Percentiles rank a stretch among this genome's conserved stretches.
Conservation (phyloP, 306 rosid genomes). For the Lupinus albus region DNA sequence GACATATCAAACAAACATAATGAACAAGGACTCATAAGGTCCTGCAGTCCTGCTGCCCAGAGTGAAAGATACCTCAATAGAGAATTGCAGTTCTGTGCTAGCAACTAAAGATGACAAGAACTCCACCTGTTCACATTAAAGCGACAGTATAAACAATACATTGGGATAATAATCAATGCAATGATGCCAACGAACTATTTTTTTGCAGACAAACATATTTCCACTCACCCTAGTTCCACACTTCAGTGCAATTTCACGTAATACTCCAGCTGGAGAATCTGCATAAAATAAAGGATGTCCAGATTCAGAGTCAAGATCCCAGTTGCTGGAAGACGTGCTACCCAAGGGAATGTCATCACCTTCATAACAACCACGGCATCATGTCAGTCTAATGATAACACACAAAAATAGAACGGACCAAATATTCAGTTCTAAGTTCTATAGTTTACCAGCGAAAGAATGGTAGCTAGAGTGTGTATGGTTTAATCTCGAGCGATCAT, state of each 20-base stretch:
- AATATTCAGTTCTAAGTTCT: conserved; percentile 28
- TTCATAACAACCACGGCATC: conserved; percentile 46
- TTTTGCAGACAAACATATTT: conserved; percentile 28
- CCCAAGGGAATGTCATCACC: conserved; percentile 74
- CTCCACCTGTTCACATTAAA: conserved; percentile 66
- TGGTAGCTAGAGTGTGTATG: conserved; percentile 60
- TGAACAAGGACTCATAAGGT: conserved; percentile 28
- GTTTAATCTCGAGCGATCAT: conserved; percentile 77
- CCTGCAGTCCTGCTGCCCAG: conserved; percentile 15
- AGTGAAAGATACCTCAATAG: conserved; percentile 64
- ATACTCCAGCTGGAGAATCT: conserved; percentile 65
- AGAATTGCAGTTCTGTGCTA: conserved; percentile 75
- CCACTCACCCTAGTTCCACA: conserved; percentile 85
- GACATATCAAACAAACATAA: conserved; percentile 23
- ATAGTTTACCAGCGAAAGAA: conserved; percentile 71
- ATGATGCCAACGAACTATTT: conserved; percentile 33
- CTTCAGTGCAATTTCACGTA: conserved; percentile 86
- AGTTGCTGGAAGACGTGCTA: conserved; percentile 70
- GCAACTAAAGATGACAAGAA: conserved; percentile 69
- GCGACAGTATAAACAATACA: conserved; percentile 30
- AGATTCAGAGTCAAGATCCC: conserved; percentile 73
- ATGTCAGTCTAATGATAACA: conserved; percentile 35
- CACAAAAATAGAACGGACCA: conserved; percentile 24
- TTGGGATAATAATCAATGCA: conserved; percentile 21
- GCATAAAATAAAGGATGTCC: conserved; percentile 58